Evolutionary conservation across 2,329 filamentous ascomycete species (phyloP).

Genomic region (Epichloe festucae): DNA sequence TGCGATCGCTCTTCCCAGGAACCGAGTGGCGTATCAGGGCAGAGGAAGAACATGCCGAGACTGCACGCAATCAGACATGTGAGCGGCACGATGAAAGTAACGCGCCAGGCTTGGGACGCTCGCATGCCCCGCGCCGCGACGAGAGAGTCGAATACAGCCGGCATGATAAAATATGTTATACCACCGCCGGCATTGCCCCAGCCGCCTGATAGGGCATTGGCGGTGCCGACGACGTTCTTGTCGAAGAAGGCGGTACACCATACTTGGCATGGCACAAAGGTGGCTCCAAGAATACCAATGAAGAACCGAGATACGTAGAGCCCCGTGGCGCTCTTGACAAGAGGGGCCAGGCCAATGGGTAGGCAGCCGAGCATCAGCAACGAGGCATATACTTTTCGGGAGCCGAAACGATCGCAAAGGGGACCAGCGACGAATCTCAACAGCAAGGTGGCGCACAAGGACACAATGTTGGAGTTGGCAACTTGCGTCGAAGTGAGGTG

Average conservation of each 20-base stretch:
- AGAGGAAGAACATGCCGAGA: slow-evolving; percentile 56
- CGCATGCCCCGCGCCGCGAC: slow-evolving; percentile 44
- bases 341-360: slow-evolving; percentile 70
- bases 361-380: slow-evolving; percentile 66
- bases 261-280: slow-evolving; percentile 78
- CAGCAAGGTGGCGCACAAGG: slow-evolving; percentile 55
- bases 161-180: slow-evolving; percentile 90
- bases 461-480: slow-evolving; percentile 83
- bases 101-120: slow-evolving; percentile 63
- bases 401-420: slow-evolving; percentile 74
- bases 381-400: slow-evolving; percentile 66
- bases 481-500: slow-evolving; percentile 57
- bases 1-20: slow-evolving; percentile 63
- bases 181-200: slow-evolving; percentile 82
- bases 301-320: slow-evolving; percentile 69
- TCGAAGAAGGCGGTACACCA: slow-evolving; percentile 92
- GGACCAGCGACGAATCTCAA: slow-evolving; percentile 69
- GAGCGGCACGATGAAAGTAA: slow-evolving; percentile 74
- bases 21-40: slow-evolving; percentile 71
- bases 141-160: slow-evolving; percentile 72
- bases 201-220: slow-evolving; percentile 74
- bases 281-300: slow-evolving; percentile 64
- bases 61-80: slow-evolving; percentile 57
- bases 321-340: slow-evolving; percentile 48
- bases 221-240: slow-evolving; percentile 80